Base-by-base conservation (phyloP, 2,329 filamentous ascomycete genomes). In the Monilinia vaccinii-corymbosi region DNA sequence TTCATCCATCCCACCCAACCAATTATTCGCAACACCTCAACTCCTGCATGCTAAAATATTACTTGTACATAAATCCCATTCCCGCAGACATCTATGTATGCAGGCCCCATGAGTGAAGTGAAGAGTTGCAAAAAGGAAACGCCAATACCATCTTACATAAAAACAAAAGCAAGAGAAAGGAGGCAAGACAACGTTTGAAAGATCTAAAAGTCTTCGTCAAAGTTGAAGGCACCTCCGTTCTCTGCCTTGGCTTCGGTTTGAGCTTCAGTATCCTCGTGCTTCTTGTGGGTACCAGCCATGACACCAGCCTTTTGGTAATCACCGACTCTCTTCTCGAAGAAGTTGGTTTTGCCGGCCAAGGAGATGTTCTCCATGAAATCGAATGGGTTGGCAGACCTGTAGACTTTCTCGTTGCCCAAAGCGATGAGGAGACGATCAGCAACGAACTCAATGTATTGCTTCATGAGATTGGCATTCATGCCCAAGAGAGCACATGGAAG, bases 321-420 rank as follows among this genome's bases (percentile, higher is more conserved):
- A 75, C 88, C 94, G 61, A 99, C 94, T 70, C 94, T 91, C 89
- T 99, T 99, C 88, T 99, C 94, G 75, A 99, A 99, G 85, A 99
- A 99, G 86, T 99, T 99, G 75, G 94, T 99, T 89, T 99, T 99
- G 77, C 94, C 94, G 56, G 91, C 90, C 13, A 99, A 84, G 25
- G 94, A 97, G 77, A 99, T 99, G 79, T 96, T 97, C 83, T 99
- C 94, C 94, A 99, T 99, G 77, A 99, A 99, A 82, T 99, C 94
- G 75, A 99, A 99, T 74, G 94, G 94, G 80, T 99, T 99, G 75
- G 87, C 84, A 31, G 88, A 81, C 73, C 94, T 89, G 85, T 96
- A 99, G 71, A 89, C 81, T 82, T 97, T 97, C 70, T 89, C 83
- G 77, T 97, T 97, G 71, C 94, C 94, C 50, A 99, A 88, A 36